A percentile compares a stretch with the other conserved stretches of the same genome.
These are phyloP conservation scores for Coelastrella sp. DNA, from an alignment of 139 green algal species.

Conservation along the genomic window DNA sequence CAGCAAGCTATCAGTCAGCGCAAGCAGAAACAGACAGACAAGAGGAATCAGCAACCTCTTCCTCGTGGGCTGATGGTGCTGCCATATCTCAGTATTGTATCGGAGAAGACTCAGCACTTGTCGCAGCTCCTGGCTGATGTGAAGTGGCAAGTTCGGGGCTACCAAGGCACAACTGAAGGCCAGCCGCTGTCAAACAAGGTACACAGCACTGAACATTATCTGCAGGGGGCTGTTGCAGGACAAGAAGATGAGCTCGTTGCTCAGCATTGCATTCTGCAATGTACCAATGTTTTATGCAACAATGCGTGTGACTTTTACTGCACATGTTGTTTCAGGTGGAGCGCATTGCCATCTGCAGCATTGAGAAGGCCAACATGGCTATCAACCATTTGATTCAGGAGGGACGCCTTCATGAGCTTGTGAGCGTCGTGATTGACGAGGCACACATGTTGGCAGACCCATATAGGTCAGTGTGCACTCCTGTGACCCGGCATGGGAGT, in stretches of 20 bases:
- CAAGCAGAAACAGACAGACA: background rate
- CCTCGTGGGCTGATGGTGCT: slow-evolving; percentile 62
- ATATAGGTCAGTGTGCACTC: slow-evolving; percentile 8
- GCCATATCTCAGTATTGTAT: slow-evolving; percentile 80
- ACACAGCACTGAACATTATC: background rate
- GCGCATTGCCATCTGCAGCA: slow-evolving; percentile 85
- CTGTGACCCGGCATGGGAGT: too few relatives aligned
- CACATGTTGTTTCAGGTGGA: slow-evolving; percentile 18
- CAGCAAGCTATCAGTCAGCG: background rate
- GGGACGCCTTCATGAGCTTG: slow-evolving; percentile 72
- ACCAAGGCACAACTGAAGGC: slow-evolving; percentile 17
- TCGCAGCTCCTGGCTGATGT: slow-evolving; percentile 51
- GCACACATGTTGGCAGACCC: slow-evolving; percentile 91
- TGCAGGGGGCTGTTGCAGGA: background rate
- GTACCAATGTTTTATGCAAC: background rate
- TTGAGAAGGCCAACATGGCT: slow-evolving; percentile 91
- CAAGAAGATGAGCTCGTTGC: too few relatives aligned
- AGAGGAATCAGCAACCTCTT: background rate
- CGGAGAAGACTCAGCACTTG: slow-evolving; percentile 70
- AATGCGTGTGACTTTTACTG: background rate
- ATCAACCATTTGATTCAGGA: slow-evolving; percentile 80
- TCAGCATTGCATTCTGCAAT: too few relatives aligned
- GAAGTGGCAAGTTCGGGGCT: slow-evolving; percentile 40
- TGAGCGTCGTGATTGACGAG: slow-evolving; percentile 89
- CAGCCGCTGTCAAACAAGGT: slow-evolving; percentile 39